These are phyloP conservation scores for Xylaria digitata DNA, from an alignment of 2,329 filamentous ascomycete genomes.

Conservation along the genomic window DNA sequence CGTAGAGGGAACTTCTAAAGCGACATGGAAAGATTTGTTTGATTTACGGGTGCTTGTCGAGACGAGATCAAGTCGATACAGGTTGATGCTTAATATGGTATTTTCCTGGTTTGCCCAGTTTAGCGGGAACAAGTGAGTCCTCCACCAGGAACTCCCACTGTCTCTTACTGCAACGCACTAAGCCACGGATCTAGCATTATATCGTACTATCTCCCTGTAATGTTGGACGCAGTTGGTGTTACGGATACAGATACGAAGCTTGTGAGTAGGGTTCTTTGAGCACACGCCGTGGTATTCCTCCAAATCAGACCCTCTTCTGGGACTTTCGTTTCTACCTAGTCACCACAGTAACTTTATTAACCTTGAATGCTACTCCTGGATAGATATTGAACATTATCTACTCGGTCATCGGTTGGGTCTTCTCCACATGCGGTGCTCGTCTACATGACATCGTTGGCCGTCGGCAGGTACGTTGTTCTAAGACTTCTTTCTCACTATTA, in stretches of 20 bases:
- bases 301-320: not conserved
- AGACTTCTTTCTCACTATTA: not conserved
- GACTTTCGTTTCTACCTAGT: not conserved
- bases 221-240: slow-evolving; percentile 56
- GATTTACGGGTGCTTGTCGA: slow-evolving; percentile 53
- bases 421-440: slow-evolving; percentile 53
- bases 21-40: slow-evolving; percentile 53
- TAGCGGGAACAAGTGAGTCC: slow-evolving; percentile 52
- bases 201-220: slow-evolving; percentile 55
- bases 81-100: slow-evolving; percentile 54
- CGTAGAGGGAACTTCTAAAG: slow-evolving; percentile 49
- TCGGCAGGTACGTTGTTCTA: slow-evolving; percentile 45
- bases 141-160: no score
- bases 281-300: not conserved
- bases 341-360: not conserved
- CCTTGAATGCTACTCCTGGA: not conserved
- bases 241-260: slow-evolving; percentile 54
- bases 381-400: slow-evolving; percentile 54
- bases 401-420: slow-evolving; percentile 54
- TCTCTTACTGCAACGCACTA: not conserved
- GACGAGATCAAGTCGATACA: slow-evolving; percentile 52
- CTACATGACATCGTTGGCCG: slow-evolving; percentile 56
- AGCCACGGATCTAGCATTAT: slow-evolving; percentile 44
- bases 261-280: slow-evolving; percentile 35
- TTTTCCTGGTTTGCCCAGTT: slow-evolving; percentile 58